These are phyloP conservation scores for Aspergillus ruber DNA, from an alignment of 2,329 filamentous ascomycete genomes.

Conservation along the genomic window DNA sequence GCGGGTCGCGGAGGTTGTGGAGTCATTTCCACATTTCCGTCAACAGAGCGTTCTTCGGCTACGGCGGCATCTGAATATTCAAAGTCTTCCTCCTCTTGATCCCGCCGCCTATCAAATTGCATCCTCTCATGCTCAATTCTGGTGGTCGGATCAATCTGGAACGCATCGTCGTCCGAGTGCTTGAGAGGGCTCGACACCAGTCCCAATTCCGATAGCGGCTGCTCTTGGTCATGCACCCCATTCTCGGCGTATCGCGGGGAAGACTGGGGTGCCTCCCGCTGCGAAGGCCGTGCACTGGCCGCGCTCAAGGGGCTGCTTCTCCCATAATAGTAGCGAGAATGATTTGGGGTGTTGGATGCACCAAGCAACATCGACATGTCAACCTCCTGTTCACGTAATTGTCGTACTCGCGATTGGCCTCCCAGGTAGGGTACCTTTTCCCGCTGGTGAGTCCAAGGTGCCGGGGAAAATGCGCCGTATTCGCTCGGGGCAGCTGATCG, in stretches of 20 bases:
- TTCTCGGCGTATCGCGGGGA: slow-evolving; percentile 10
- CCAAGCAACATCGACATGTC: slow-evolving; percentile 28
- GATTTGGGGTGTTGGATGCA: slow-evolving; percentile 30
- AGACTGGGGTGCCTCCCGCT: slow-evolving; percentile 9
- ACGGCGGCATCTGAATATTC: slow-evolving; percentile 10
- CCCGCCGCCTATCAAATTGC: slow-evolving; percentile 4
- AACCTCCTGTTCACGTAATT: slow-evolving; percentile 29
- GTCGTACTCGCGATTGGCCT: slow-evolving; percentile 23
- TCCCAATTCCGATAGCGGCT: slow-evolving; percentile 18
- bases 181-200: slow-evolving; percentile 20
- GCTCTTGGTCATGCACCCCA: slow-evolving; percentile 12
- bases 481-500: slow-evolving; percentile 17
- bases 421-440: slow-evolving; percentile 22
- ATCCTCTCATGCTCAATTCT: slow-evolving; percentile 13
- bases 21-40: slow-evolving; percentile 15
- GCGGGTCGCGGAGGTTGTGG: slow-evolving; percentile 13
- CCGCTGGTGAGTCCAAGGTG: slow-evolving; percentile 20
- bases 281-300: slow-evolving; percentile 10
- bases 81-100: slow-evolving; percentile 4
- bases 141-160: slow-evolving; percentile 19
- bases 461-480: slow-evolving; percentile 21
- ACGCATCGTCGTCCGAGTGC: slow-evolving; percentile 15
- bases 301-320: slow-evolving; percentile 24
- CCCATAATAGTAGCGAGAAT: slow-evolving; percentile 30
- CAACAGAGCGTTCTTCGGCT: slow-evolving; percentile 9